These are phyloP conservation scores for Suillus weaverae DNA, from an alignment of 768 basidiomycete genomes.

Conservation along the genomic window DNA sequence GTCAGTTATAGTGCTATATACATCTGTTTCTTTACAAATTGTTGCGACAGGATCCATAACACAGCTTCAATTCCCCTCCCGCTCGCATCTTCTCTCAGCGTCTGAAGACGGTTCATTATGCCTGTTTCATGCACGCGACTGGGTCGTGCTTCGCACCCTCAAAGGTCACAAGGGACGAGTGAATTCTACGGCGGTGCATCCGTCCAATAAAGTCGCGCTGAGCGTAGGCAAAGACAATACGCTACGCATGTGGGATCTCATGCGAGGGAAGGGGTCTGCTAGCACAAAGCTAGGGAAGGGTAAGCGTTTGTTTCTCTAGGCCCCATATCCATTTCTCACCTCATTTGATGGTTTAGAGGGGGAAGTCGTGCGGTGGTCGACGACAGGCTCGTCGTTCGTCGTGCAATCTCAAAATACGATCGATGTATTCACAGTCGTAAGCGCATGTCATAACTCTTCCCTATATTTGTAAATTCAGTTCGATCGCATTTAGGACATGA, in stretches of 20 bases:
- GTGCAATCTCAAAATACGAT: slow-evolving; percentile 77
- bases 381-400: slow-evolving; percentile 72
- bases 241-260: slow-evolving; percentile 97
- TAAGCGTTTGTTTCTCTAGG: slow-evolving; percentile 28
- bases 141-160: slow-evolving; percentile 82
- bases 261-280: slow-evolving; percentile 88
- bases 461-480: slow-evolving; percentile 1
- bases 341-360: slow-evolving; percentile 57
- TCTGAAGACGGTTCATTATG: slow-evolving; percentile 92
- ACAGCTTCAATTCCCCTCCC: slow-evolving; percentile 79
- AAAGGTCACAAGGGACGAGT: slow-evolving; percentile 95
- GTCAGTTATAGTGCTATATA: slow-evolving; percentile 40
- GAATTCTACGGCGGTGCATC: slow-evolving; percentile 89
- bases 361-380: slow-evolving; percentile 89
- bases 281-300: slow-evolving; percentile 90
- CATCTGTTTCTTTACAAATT: slow-evolving; percentile 1
- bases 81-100: slow-evolving; percentile 86
- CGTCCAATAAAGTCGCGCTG: slow-evolving; percentile 86
- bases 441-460: background rate
- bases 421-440: slow-evolving; percentile 81
- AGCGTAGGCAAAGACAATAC: slow-evolving; percentile 90
- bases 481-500: slow-evolving; percentile 63
- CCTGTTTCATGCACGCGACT: slow-evolving; percentile 91
- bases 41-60: slow-evolving; percentile 80
- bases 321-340: background rate